phyloP scores from a whole-genome alignment of 768 basidiomycete species.

The Termitomyces sp. region DNA sequence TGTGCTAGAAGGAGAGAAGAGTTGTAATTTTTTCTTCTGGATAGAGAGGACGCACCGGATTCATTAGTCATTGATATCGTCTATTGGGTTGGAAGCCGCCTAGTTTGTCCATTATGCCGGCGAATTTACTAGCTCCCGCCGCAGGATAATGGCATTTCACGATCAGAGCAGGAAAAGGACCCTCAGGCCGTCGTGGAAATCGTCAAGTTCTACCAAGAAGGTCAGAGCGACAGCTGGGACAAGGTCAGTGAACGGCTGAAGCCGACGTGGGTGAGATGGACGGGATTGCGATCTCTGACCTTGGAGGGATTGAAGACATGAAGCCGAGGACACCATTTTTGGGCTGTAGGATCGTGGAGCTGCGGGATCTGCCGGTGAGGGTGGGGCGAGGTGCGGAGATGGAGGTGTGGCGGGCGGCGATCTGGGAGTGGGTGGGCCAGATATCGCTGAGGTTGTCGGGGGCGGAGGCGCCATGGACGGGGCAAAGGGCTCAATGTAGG shows the following conservation, averaged over 20 bases:
- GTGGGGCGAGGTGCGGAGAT: conserved; percentile 30
- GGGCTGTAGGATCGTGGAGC: conserved; percentile 40
- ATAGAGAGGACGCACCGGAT: conserved; percentile 37
- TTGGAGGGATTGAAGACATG: conserved; percentile 72
- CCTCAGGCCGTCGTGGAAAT: conserved; percentile 98
- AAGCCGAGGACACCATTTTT: conserved; percentile 75
- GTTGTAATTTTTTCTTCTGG: no score
- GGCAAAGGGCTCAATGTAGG: conserved; percentile 55
- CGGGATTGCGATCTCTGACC: conserved; percentile 93
- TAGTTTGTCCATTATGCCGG: conserved; percentile 49
- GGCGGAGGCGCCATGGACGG: conserved; percentile 23
- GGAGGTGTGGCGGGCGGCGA: conserved; percentile 48
- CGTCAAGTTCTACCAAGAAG: conserved; percentile 97
- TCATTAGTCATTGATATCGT: conserved; percentile 51
- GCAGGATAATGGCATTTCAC: conserved; percentile 93
- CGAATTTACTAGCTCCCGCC: conserved; percentile 91
- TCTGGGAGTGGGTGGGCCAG: conserved; percentile 39
- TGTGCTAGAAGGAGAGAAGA: no score
- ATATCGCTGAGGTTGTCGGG: conserved; percentile 68
- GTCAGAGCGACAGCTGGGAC: conserved; percentile 77
- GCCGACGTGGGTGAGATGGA: conserved; percentile 98
- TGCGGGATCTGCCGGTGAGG: conserved; percentile 35
- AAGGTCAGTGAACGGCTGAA: conserved; percentile 93
- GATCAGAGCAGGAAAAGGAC: conserved; percentile 93
- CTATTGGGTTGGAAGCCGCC: conserved; percentile 33